phyloP scores from a whole-genome alignment of 148 eudicot species.

The Bassia scoparia region DNA sequence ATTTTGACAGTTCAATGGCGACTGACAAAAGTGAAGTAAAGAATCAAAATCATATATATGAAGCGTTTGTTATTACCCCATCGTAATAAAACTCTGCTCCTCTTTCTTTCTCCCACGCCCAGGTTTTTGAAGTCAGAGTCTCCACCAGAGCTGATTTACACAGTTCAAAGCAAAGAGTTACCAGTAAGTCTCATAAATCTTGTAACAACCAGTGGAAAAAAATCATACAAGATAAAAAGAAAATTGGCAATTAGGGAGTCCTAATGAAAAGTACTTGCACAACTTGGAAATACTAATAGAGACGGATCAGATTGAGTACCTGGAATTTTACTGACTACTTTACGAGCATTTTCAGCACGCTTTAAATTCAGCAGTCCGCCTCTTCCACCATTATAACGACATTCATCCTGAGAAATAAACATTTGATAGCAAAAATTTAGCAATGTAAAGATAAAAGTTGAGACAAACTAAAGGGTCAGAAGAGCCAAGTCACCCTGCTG shows the following conservation, averaged over 20 bases:
- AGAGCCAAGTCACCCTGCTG: constrained; percentile 51
- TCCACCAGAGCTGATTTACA: constrained; percentile 67
- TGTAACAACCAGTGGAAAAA: neutral
- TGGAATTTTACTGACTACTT: constrained; percentile 60
- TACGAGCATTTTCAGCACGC: constrained; percentile 92
- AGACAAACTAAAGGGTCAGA: neutral
- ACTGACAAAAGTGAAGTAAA: neutral
- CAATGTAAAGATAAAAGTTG: neutral
- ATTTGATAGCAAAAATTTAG: neutral
- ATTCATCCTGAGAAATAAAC: constrained; percentile 50
- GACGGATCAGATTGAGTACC: constrained; percentile 37
- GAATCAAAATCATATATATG: neutral
- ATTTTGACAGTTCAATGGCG: neutral
- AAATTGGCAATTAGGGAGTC: neutral
- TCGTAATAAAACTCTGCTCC: constrained; percentile 61
- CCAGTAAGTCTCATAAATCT: neutral
- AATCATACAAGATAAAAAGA: neutral
- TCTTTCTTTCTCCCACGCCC: constrained; percentile 63
- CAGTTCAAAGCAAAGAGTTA: constrained; percentile 15
- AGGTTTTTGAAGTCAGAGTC: constrained; percentile 44
- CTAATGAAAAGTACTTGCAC: neutral
- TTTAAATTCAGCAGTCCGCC: constrained; percentile 72
- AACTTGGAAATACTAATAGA: neutral
- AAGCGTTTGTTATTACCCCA: constrained; percentile 45
- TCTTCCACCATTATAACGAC: constrained; percentile 81